Percentiles rank a stretch among this genome's conserved stretches.
These are phyloP conservation scores for Earliella scabrosa DNA, from an alignment of 1,284 basidiomycete species.

Conservation along the genomic window DNA sequence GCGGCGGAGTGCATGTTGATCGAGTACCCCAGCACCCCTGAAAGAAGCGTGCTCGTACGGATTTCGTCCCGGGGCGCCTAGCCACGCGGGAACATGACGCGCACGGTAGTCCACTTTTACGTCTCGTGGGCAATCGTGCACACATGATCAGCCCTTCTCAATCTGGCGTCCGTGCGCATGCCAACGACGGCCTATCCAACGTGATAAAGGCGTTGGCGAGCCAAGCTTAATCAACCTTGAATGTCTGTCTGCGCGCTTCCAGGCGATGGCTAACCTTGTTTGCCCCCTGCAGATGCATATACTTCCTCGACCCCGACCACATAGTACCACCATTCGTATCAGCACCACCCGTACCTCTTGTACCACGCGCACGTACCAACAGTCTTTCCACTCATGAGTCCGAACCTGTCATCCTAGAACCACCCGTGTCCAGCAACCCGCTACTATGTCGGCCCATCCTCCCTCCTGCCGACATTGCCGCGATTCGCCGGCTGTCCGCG, in stretches of 20 bases:
- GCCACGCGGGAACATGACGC: slow-evolving; percentile 1
- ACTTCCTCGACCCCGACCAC: slow-evolving; percentile 78
- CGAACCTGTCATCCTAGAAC: slow-evolving; percentile 78
- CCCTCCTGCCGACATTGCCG: slow-evolving; percentile 82
- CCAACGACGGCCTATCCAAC: not conserved
- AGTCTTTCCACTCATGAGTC: slow-evolving; percentile 71
- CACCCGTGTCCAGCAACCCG: slow-evolving; percentile 73
- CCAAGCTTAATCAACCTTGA: not conserved
- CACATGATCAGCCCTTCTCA: too few relatives aligned
- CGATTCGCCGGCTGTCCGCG: slow-evolving; percentile 87
- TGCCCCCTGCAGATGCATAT: slow-evolving; percentile 62
- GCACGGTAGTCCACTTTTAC: not conserved
- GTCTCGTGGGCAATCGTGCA: slow-evolving; percentile 21
- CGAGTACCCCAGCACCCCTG: not conserved
- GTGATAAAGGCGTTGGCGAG: slow-evolving; percentile 7
- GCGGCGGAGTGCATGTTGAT: not conserved
- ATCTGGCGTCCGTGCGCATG: too few relatives aligned
- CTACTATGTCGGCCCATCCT: slow-evolving; percentile 65
- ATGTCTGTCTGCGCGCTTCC: slow-evolving; percentile 2
- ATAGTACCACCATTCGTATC: slow-evolving; percentile 70
- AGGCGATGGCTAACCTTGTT: not conserved
- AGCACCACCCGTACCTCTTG: slow-evolving; percentile 61
- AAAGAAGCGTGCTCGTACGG: not conserved
- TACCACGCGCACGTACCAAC: slow-evolving; percentile 65
- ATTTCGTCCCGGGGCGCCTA: slow-evolving; percentile 4